Evolutionary conservation across 169 alveolate species (phyloP), one percentile per base, ranked within the genome.

Genomic region (Eimeria acervulina): DNA sequence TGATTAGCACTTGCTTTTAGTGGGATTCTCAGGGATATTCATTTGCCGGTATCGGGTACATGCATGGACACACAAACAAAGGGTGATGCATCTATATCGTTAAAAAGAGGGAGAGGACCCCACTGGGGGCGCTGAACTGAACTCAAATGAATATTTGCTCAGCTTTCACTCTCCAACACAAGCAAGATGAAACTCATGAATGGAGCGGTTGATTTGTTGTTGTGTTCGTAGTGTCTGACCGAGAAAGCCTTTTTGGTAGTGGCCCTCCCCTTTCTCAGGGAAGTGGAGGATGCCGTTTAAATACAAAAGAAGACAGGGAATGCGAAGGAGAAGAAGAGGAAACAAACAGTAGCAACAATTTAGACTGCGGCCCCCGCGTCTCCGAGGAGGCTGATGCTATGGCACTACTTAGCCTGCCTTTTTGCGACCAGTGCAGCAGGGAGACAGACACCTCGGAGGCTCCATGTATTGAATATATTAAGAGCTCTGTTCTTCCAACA

Each of bases 401-500:
- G 19, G 66, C 61, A 17, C 55, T 66, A 28, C 42, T 78, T 78
- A 17, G 66, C 44, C 66, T 42, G 44, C n/a, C 1, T 40, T 44
- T 44, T 78, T 17, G 15, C 10, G 88, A 40, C 33, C 61, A 23
- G 61, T 78, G 88, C 38, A 78, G 88, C 40, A 78, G 61, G 42
- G 88, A 78, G 61, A 5, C 88, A 38, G 66, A 38, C 17, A 15
- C 66, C 31, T 0, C 36, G 63, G 88, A 78, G 66, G 8, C 66
- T 10, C 88, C 88, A 8, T 5, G 40, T 23, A 17, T 78, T 17
- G 88, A 78, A 78, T 78, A 78, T 47, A 21, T 78, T 5, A 78
- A 78, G 61, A 44, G 42, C 66, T 38, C 55, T 38, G 61, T 78
- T 44, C 88, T 78, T 13, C 88, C 88, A 19, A 40, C 88, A 78